phyloP scores from a whole-genome alignment of 129 eudicot genomes.

The Rutidosis leptorrhynchoides region DNA sequence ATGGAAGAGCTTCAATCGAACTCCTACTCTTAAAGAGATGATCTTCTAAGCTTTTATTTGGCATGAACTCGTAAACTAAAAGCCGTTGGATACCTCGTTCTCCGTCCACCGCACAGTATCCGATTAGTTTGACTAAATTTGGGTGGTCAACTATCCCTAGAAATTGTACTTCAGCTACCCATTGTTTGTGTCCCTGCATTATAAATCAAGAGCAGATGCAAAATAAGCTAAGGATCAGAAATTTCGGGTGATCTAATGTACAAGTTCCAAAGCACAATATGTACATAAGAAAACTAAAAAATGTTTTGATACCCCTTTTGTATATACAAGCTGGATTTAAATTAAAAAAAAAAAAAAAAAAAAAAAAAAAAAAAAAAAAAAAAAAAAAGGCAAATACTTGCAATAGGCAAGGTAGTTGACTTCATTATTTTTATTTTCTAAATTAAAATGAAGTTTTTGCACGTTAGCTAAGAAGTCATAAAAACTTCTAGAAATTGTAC shows the following conservation, averaged over 20 bases:
- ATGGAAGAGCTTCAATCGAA: constrained; percentile 50
- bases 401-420: too few relatives aligned
- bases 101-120: constrained; percentile 81
- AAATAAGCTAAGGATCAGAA: constrained; percentile 1
- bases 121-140: constrained; percentile 82
- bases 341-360: too few relatives aligned
- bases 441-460: too few relatives aligned
- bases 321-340: too few relatives aligned
- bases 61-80: constrained; percentile 83
- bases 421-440: too few relatives aligned
- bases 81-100: constrained; percentile 83
- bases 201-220: constrained; percentile 12
- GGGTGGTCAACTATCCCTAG: constrained; percentile 89
- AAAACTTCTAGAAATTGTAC: background rate
- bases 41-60: constrained; percentile 78
- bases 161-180: constrained; percentile 90
- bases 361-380: too few relatives aligned
- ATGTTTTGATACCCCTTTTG: background rate
- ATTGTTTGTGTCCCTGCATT: constrained; percentile 85
- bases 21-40: constrained; percentile 73
- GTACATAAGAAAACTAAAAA: background rate
- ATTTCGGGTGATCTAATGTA: background rate
- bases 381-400: too few relatives aligned
- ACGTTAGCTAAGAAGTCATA: too few relatives aligned
- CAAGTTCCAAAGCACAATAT: background rate